Conservation (phyloP, 768 basidiomycete species). For the Clavaria fumosa region DNA sequence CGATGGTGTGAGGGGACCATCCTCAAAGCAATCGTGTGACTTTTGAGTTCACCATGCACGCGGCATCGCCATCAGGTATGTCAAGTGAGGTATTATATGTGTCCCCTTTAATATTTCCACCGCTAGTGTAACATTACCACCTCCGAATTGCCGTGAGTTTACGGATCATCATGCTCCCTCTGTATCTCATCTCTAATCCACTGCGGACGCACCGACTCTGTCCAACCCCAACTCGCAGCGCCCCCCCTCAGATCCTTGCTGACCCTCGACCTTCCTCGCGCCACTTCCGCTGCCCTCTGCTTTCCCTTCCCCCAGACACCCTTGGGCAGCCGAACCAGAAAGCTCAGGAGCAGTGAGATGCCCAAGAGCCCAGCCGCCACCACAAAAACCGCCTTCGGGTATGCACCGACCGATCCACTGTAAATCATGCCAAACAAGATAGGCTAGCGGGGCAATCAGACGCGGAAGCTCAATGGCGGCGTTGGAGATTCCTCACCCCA, state of each 20-base stretch:
- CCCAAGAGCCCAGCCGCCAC: slow-evolving; percentile 36
- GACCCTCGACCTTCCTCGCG: slow-evolving; percentile 30
- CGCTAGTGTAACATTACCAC: too few relatives aligned
- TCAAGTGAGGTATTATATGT: too few relatives aligned
- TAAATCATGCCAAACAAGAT: slow-evolving; percentile 62
- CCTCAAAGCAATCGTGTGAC: too few relatives aligned
- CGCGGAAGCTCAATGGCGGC: slow-evolving; percentile 2
- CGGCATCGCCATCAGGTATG: too few relatives aligned
- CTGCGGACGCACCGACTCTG: too few relatives aligned
- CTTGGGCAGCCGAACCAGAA: slow-evolving; percentile 23
- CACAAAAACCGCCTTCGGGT: slow-evolving; percentile 57
- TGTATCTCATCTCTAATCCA: too few relatives aligned
- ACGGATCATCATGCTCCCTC: too few relatives aligned
- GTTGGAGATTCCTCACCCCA: slow-evolving; percentile 22
- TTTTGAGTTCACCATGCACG: too few relatives aligned
- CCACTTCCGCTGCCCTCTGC: slow-evolving; percentile 16
- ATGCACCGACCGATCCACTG: slow-evolving; percentile 48
- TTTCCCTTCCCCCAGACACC: slow-evolving; percentile 13
- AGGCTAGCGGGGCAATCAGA: slow-evolving; percentile 27
- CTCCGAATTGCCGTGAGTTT: too few relatives aligned
- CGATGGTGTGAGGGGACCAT: too few relatives aligned
- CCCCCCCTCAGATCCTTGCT: slow-evolving; percentile 26
- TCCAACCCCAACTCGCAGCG: too few relatives aligned
- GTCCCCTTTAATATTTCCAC: too few relatives aligned
- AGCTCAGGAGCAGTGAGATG: slow-evolving; percentile 21